phyloP scores from a whole-genome alignment of 2,329 filamentous ascomycete genomes.

The Lachnellula cervina region DNA sequence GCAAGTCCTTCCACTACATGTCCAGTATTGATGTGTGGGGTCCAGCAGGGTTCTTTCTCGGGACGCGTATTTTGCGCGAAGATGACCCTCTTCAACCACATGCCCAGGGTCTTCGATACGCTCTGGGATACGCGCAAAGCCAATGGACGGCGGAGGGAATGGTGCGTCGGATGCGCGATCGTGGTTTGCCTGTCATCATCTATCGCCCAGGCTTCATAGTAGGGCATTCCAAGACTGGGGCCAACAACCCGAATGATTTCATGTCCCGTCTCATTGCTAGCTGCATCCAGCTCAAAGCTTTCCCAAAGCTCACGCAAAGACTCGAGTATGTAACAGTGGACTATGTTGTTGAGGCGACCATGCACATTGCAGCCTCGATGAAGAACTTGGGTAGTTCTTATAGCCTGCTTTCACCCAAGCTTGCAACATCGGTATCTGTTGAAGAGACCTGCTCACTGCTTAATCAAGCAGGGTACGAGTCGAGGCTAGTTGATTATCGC shows the following conservation, averaged over 20 bases:
- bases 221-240: neutral
- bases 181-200: neutral
- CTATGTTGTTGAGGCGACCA: neutral
- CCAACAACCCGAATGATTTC: neutral
- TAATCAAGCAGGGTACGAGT: too few species aligned
- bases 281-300: neutral
- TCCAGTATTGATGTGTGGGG: neutral
- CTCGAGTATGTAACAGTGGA: neutral
- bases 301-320: neutral
- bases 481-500: too few species aligned
- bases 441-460: too few species aligned
- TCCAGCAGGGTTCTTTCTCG: neutral
- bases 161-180: neutral
- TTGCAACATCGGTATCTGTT: too few species aligned
- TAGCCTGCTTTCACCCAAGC: too few species aligned
- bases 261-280: neutral
- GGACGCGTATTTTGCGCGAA: neutral
- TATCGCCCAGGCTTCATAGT: slow-evolving; percentile 1
- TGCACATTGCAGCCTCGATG: neutral
- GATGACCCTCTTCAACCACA: neutral
- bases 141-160: neutral
- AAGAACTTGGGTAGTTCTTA: too few species aligned
- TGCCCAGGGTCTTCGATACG: neutral
- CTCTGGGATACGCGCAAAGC: neutral
- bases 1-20: neutral